Evolutionary conservation across 1,139 yeast species (phyloP).

Genomic region (Pichia kudriavzevii): DNA sequence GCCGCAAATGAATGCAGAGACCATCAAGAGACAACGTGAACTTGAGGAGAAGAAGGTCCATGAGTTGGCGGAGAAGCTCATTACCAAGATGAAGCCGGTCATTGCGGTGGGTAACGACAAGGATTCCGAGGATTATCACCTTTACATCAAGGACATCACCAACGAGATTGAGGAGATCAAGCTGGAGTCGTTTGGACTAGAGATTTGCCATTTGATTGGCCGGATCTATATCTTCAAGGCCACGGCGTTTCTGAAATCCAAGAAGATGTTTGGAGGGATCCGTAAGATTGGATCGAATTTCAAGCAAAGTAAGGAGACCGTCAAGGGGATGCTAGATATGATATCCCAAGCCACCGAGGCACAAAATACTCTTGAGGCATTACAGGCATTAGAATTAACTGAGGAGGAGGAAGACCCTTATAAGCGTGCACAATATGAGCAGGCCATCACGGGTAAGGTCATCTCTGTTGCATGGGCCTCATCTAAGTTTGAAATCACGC

Average conservation of each 20-base stretch:
- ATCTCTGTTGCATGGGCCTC: constrained; percentile 77
- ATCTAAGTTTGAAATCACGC: constrained; percentile 65
- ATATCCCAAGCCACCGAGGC: constrained; percentile 86
- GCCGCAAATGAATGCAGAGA: constrained; percentile 43
- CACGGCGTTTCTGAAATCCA: constrained; percentile 51
- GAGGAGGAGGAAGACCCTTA: constrained; percentile 41
- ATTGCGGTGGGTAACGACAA: constrained; percentile 28
- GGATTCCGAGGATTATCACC: constrained; percentile 27
- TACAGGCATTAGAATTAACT: constrained; percentile 53
- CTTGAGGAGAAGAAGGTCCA: constrained; percentile 49
- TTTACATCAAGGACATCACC: constrained; percentile 35
- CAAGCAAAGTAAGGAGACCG: constrained; percentile 80
- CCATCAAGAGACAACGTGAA: constrained; percentile 49
- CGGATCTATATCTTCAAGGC: constrained; percentile 66
- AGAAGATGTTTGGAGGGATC: constrained; percentile 73
- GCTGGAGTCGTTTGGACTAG: constrained; percentile 91
- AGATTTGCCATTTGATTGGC: constrained; percentile 77
- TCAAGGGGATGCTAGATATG: constrained; percentile 81
- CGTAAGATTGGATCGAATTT: constrained; percentile 67
- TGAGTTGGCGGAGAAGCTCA: constrained; percentile 42
- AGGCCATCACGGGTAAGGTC: constrained; percentile 63
- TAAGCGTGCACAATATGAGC: constrained; percentile 56
- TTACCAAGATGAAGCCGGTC: constrained; percentile 36
- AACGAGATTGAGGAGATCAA: constrained; percentile 71
- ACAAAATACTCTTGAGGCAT: constrained; percentile 78